Percentiles rank a stretch among this genome's conserved stretches.
These are phyloP conservation scores for Takashimella koratensis DNA, from an alignment of 1,284 basidiomycete species.

Conservation along the genomic window DNA sequence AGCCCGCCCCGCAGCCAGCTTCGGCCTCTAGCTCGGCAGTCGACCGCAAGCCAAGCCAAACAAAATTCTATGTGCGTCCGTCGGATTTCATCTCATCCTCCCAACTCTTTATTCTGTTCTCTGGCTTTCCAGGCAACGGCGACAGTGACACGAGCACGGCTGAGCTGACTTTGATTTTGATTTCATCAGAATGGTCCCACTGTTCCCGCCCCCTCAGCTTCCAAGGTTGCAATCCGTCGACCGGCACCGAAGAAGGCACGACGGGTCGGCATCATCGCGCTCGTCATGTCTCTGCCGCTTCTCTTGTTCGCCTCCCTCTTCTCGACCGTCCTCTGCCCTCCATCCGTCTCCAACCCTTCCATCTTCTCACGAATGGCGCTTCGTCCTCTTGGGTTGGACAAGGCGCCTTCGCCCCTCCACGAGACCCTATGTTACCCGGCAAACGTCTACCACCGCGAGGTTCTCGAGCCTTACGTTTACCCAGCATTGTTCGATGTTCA, in stretches of 20 bases:
- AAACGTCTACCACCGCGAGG: conserved; percentile 36
- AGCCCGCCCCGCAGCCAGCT: neutral
- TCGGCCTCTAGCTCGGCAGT: neutral
- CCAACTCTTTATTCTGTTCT: too few species aligned
- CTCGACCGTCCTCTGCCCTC: conserved; percentile 44
- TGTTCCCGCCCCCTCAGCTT: neutral
- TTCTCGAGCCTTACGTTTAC: conserved; percentile 38
- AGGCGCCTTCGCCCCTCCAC: conserved; percentile 26
- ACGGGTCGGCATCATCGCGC: conserved; percentile 18
- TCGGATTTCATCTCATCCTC: neutral
- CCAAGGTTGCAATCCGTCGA: neutral
- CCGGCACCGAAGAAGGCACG: neutral
- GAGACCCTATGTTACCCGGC: conserved; percentile 42
- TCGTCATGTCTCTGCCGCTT: conserved; percentile 38
- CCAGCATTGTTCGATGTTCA: conserved; percentile 27
- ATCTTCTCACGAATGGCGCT: conserved; percentile 30
- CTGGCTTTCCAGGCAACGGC: too few species aligned
- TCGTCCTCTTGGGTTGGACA: conserved; percentile 28
- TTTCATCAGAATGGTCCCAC: neutral
- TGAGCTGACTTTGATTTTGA: too few species aligned
- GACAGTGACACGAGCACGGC: too few species aligned
- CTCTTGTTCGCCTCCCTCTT: conserved; percentile 37
- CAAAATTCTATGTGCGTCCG: conserved; percentile 17
- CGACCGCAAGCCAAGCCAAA: neutral
- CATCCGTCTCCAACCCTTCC: conserved; percentile 18